A percentile compares a stretch with the other conserved stretches of the same genome.
Conservation (phyloP, 129 eudicot genomes). For the Flaveria trinervia region DNA sequence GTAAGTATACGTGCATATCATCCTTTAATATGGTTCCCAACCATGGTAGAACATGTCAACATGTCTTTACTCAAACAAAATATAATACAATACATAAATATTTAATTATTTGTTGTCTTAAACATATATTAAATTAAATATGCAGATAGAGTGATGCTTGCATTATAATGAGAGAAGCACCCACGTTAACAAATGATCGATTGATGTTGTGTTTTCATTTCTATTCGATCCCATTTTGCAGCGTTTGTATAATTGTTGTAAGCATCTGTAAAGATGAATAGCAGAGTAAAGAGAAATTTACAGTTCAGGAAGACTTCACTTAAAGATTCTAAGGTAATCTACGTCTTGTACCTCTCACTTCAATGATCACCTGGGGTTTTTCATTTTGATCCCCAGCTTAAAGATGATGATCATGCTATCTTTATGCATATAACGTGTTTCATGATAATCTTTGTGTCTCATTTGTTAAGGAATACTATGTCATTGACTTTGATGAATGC, state of each 20-base stretch:
- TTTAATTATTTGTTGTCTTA: background rate
- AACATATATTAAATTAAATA: background rate
- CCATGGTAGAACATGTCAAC: background rate
- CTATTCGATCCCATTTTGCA: conserved; percentile 15
- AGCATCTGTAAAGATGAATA: conserved; percentile 39
- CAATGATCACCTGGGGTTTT: background rate
- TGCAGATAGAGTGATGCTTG: conserved; percentile 11
- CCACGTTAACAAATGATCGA: conserved; percentile 26
- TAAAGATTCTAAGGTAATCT: conserved; percentile 48
- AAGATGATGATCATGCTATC: background rate
- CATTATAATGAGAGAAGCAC: conserved; percentile 17
- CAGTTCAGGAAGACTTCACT: conserved; percentile 41
- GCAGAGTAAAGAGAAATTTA: conserved; percentile 37
- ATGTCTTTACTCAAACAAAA: background rate
- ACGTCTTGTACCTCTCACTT: too few species aligned
- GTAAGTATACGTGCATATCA: background rate
- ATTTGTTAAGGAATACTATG: background rate
- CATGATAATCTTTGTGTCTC: conserved; percentile 2
- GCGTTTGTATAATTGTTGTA: conserved; percentile 10
- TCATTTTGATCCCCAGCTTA: background rate
- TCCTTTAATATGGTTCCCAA: background rate
- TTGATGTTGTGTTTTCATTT: background rate
- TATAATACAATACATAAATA: background rate
- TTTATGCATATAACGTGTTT: conserved; percentile 38
- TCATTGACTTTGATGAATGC: conserved; percentile 20